Conservation (phyloP, 2,329 filamentous ascomycete species). For the Colletotrichum somersetense region DNA sequence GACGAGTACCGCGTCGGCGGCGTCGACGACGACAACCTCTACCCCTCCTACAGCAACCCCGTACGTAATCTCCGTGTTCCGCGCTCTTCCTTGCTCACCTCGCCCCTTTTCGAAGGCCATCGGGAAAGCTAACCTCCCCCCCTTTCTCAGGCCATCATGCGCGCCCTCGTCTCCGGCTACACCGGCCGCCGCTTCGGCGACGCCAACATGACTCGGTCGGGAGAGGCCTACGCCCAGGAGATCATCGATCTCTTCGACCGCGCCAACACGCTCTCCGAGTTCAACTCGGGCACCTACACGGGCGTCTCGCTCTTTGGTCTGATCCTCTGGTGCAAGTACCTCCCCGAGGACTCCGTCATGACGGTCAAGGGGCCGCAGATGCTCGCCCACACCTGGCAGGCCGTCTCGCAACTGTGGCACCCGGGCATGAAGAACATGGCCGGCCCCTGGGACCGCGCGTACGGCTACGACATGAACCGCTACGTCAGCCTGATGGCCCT, state of each 20-base stretch:
- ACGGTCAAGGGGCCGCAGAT: constrained; percentile 63
- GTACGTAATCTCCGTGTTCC: constrained; percentile 44
- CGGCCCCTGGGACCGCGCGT: constrained; percentile 73
- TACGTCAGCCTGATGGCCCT: constrained; percentile 70
- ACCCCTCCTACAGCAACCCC: constrained; percentile 72
- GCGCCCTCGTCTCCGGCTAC: constrained; percentile 72
- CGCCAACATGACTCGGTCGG: constrained; percentile 69
- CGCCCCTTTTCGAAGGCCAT: not conserved
- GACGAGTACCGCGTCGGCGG: constrained; percentile 73
- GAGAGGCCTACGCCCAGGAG: constrained; percentile 67
- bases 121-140: not conserved
- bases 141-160: constrained; percentile 63
- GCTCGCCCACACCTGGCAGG: constrained; percentile 66
- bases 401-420: constrained; percentile 67
- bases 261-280: constrained; percentile 70
- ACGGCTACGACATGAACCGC: constrained; percentile 74
- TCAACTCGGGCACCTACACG: constrained; percentile 73
- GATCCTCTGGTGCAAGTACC: constrained; percentile 70
- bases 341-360: constrained; percentile 66
- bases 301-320: constrained; percentile 72
- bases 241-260: constrained; percentile 69
- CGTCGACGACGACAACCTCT: constrained; percentile 71
- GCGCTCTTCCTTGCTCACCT: too few species aligned
- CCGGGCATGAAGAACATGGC: constrained; percentile 71
- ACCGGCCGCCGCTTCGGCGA: constrained; percentile 66